Percentiles rank a stretch among this genome's conserved stretches.
Evolutionary conservation across 306 rosid species (phyloP).

Genomic region (Betula pendula): DNA sequence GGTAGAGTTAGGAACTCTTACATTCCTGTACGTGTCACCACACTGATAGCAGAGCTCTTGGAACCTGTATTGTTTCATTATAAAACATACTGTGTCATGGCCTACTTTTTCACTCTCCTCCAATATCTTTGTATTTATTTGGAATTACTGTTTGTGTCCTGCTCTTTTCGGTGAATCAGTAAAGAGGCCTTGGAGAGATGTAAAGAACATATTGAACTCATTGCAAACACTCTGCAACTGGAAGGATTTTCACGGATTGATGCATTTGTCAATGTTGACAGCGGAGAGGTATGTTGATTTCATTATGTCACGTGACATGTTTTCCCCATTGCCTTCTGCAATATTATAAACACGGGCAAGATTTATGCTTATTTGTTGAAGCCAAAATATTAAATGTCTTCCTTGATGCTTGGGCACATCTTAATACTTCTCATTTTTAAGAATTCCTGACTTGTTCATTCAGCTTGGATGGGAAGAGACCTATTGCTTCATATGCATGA

Average conservation of each 20-base stretch:
- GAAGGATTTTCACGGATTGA: constrained; percentile 97
- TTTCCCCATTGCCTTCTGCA: constrained; percentile 1
- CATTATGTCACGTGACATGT: constrained; percentile 5
- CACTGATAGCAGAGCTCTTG: background rate
- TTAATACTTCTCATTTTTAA: no score
- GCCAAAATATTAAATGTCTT: no score
- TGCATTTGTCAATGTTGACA: constrained; percentile 87
- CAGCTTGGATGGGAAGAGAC: no score
- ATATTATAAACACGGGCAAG: no score
- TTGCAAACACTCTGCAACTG: constrained; percentile 74
- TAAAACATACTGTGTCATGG: constrained; percentile 1
- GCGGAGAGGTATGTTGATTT: constrained; percentile 70
- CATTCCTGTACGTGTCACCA: background rate
- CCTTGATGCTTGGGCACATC: no score
- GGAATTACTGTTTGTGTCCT: constrained; percentile 6
- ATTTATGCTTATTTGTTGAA: no score
- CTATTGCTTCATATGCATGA: no score
- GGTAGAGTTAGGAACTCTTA: background rate
- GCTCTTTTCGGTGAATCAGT: constrained; percentile 38
- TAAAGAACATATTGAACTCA: constrained; percentile 66
- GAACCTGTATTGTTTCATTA: background rate
- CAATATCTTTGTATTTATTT: constrained; percentile 12
- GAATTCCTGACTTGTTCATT: no score
- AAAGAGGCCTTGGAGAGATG: constrained; percentile 67
- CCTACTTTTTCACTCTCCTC: constrained; percentile 4